A percentile compares a stretch with the other conserved stretches of the same genome.
These are phyloP conservation scores for Chrysanthemum lavandulifolium DNA, from an alignment of 129 eudicot genomes.

Conservation along the genomic window DNA sequence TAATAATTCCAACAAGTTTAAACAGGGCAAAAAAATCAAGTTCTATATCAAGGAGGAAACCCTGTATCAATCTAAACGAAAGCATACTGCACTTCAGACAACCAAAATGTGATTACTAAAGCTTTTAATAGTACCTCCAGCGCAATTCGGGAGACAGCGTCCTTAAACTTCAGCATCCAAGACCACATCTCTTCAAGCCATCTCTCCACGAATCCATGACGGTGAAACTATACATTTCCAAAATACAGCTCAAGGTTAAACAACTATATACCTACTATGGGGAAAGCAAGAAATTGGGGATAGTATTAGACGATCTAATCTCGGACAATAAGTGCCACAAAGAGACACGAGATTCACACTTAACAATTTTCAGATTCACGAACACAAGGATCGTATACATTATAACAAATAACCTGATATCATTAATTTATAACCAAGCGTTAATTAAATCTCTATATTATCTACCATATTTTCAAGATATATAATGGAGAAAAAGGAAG, in stretches of 20 bases:
- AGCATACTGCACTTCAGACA: constrained; percentile 11
- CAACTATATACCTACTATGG: neutral
- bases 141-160: constrained; percentile 51
- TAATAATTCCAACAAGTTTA: neutral
- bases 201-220: constrained; percentile 79
- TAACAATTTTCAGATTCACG: neutral
- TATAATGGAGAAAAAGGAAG: neutral
- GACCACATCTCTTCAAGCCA: constrained; percentile 92
- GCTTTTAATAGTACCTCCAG: constrained; percentile 56
- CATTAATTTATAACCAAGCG: neutral
- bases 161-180: constrained; percentile 81
- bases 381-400: neutral
- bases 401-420: neutral
- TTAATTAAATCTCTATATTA: neutral
- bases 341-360: neutral
- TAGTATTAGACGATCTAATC: neutral
- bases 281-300: neutral
- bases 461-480: neutral
- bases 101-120: constrained; percentile 10
- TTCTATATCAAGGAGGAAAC: neutral
- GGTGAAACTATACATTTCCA: constrained; percentile 64
- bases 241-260: constrained; percentile 14
- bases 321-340: neutral
- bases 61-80: neutral
- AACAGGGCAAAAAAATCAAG: neutral